Conservation (phyloP, 1,284 basidiomycete genomes). For the Ganoderma leucocontextum region DNA sequence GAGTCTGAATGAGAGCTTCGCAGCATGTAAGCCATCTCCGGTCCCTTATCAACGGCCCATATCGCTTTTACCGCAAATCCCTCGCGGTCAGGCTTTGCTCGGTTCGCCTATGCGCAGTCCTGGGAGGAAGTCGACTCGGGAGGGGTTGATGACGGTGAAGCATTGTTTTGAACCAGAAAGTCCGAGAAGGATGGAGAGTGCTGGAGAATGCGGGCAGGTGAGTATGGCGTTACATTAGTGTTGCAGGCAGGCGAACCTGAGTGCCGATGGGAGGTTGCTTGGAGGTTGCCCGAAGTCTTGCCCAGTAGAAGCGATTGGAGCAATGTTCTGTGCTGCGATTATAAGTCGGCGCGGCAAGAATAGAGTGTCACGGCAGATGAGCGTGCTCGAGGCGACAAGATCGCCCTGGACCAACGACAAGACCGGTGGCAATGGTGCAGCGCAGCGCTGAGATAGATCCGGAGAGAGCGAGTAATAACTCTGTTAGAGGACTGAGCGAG, state of each 20-base stretch:
- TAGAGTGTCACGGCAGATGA: not conserved
- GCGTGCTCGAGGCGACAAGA: not conserved
- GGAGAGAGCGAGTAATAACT: not conserved
- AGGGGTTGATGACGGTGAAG: not conserved
- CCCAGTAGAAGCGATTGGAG: not conserved
- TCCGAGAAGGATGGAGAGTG: not conserved
- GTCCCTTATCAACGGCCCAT: not conserved
- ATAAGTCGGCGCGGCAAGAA: not conserved
- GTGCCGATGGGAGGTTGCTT: not conserved
- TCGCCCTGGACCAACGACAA: not conserved
- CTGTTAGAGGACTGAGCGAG: too few relatives aligned
- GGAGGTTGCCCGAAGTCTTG: not conserved
- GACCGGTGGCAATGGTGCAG: not conserved
- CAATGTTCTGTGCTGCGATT: not conserved
- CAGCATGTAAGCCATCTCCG: conserved; percentile 1
- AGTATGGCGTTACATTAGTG: not conserved
- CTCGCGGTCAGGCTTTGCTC: not conserved
- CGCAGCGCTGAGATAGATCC: not conserved
- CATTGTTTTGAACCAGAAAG: not conserved
- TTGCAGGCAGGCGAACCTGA: not conserved
- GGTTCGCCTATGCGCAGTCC: not conserved
- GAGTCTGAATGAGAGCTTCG: not conserved
- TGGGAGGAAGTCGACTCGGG: not conserved
- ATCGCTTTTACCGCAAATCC: not conserved
- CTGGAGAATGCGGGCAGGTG: not conserved